A percentile compares a stretch with the other conserved stretches of the same genome.
Evolutionary conservation across 805 yeast species (phyloP).

Genomic region (Wickerhamomyces silvicola): DNA sequence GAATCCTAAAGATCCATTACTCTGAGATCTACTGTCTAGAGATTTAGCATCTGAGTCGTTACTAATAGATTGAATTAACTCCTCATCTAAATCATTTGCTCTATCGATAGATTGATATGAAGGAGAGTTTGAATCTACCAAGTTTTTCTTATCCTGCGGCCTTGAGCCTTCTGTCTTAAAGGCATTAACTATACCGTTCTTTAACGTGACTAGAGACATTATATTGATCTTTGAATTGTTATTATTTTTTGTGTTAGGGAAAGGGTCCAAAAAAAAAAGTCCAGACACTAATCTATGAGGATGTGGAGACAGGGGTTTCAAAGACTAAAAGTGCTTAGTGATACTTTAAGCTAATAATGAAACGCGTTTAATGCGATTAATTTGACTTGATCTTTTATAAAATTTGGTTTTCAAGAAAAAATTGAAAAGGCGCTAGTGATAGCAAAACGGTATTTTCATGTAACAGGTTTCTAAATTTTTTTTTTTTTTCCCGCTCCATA

Average conservation of each 20-base stretch:
- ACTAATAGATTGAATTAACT: constrained; percentile 3
- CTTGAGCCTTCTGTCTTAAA: constrained; percentile 4
- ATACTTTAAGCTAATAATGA: no score
- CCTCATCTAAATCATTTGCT: constrained; percentile 9
- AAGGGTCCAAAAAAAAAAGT: no score
- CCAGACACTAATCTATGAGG: no score
- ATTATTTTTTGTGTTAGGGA: neutral
- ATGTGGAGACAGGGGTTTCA: no score
- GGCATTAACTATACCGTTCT: constrained; percentile 19
- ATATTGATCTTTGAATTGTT: neutral
- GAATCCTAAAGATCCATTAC: constrained; percentile 22
- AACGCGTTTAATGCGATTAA: no score
- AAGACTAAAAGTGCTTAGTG: no score
- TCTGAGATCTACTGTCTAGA: no score
- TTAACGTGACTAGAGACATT: constrained; percentile 22
- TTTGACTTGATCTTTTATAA: no score
- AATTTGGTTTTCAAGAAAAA: no score
- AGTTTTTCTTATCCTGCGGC: constrained; percentile 5
- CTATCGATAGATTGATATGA: constrained; percentile 13
- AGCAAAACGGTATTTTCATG: no score
- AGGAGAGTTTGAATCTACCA: constrained; percentile 9
- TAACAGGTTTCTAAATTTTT: no score
- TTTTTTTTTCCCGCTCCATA: neutral
- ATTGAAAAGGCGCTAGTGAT: no score
- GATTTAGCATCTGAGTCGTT: neutral